Conservation (phyloP, 2,329 filamentous ascomycete species). For the Endoconidiophora laricicola region DNA sequence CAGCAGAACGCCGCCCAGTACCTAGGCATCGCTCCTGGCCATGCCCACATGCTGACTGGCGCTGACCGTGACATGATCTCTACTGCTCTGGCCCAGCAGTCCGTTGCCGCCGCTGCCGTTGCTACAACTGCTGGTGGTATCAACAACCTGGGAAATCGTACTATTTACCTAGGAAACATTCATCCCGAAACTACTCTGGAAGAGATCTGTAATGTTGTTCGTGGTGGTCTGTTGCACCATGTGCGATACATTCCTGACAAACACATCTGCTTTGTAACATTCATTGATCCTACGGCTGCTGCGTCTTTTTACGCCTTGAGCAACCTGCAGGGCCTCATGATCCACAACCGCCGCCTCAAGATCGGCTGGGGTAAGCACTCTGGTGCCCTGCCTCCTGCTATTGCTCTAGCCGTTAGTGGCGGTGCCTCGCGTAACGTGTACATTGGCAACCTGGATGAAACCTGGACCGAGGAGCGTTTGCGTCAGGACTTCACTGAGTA, state of each 20-base stretch:
- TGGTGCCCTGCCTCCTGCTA: constrained; percentile 84
- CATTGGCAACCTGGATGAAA: constrained; percentile 91
- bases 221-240: constrained; percentile 87
- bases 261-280: constrained; percentile 99
- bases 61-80: constrained; percentile 94
- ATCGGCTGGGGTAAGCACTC: constrained; percentile 99
- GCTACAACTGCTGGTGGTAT: constrained; percentile 92
- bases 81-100: constrained; percentile 90
- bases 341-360: constrained; percentile 93
- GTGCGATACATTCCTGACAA: constrained; percentile 99
- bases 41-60: constrained; percentile 89
- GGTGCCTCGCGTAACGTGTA: constrained; percentile 98
- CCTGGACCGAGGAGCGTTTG: constrained; percentile 89
- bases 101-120: constrained; percentile 87
- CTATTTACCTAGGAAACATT: constrained; percentile 96
- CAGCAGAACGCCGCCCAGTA: constrained; percentile 99
- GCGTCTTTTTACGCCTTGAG: constrained; percentile 96
- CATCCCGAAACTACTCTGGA: constrained; percentile 98
- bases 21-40: constrained; percentile 87
- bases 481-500: constrained; percentile 95
- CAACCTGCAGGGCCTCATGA: constrained; percentile 96
- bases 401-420: constrained; percentile 87
- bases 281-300: constrained; percentile 94
- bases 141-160: constrained; percentile 93
- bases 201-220: constrained; percentile 98